Percentiles rank a stretch among this genome's conserved stretches.
Evolutionary conservation across 2,329 filamentous ascomycete species (phyloP).

Genomic region (Elsinoe australis): DNA sequence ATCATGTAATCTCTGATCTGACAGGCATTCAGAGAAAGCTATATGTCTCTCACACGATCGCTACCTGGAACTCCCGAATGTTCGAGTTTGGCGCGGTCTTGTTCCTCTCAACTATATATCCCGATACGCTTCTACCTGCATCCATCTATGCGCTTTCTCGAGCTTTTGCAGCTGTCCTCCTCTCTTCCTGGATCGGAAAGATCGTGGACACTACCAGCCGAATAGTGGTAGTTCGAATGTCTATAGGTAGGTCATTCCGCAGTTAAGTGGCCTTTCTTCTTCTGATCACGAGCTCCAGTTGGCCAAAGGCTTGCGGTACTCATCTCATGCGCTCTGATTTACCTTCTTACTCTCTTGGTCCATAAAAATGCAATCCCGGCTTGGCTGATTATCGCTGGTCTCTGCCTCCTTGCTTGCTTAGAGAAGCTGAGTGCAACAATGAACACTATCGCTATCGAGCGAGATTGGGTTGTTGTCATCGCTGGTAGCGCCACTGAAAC

Average conservation of each 20-base stretch:
- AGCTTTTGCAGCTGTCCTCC: slow-evolving; percentile 48
- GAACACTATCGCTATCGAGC: slow-evolving; percentile 62
- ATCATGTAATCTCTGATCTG: too few species aligned
- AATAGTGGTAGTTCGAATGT: slow-evolving; percentile 33
- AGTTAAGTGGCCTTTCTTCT: neutral
- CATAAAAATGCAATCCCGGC: slow-evolving; percentile 16
- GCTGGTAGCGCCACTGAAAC: slow-evolving; percentile 34
- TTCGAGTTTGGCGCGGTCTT: slow-evolving; percentile 47
- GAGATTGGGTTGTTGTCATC: slow-evolving; percentile 59
- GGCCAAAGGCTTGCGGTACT: slow-evolving; percentile 29
- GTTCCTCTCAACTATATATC: slow-evolving; percentile 41
- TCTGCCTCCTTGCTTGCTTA: slow-evolving; percentile 53
- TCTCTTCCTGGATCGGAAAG: slow-evolving; percentile 52
- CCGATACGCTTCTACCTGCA: slow-evolving; percentile 54
- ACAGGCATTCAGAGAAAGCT: too few species aligned
- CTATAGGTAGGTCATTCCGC: slow-evolving; percentile 28
- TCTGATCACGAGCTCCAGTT: slow-evolving; percentile 18
- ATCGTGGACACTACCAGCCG: slow-evolving; percentile 49
- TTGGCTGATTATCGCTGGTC: slow-evolving; percentile 27
- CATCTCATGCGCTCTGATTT: slow-evolving; percentile 22
- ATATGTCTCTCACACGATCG: slow-evolving; percentile 42
- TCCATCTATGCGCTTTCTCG: slow-evolving; percentile 63
- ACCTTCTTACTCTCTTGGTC: slow-evolving; percentile 16
- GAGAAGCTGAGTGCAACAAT: slow-evolving; percentile 60
- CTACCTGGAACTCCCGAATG: slow-evolving; percentile 43